A percentile compares a stretch with the other conserved stretches of the same genome.
These are phyloP conservation scores for Pseudocercospora fuligena DNA, from an alignment of 2,329 filamentous ascomycete genomes.

Conservation along the genomic window DNA sequence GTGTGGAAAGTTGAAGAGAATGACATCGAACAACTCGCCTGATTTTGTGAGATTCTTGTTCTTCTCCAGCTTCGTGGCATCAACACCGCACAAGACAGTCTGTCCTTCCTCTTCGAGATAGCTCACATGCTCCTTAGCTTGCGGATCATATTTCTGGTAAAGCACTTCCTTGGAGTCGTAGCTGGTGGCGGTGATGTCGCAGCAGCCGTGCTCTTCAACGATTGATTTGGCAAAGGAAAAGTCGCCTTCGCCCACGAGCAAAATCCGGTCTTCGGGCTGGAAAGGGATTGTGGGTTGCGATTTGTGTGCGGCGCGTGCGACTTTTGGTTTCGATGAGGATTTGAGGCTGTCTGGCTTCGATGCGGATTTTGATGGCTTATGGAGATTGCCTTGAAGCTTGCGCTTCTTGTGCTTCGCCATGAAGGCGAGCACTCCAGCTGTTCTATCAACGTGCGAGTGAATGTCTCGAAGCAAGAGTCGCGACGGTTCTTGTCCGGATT, in stretches of 20 bases:
- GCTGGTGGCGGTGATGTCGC: conserved; percentile 70
- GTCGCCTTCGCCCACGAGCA: conserved; percentile 79
- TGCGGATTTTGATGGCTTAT: conserved; percentile 18
- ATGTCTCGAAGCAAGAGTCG: neutral
- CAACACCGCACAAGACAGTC: conserved; percentile 64
- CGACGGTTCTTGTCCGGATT: neutral
- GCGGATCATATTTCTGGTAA: conserved; percentile 69
- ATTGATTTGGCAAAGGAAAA: conserved; percentile 76
- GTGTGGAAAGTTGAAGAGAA: conserved; percentile 97
- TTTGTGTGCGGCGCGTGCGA: conserved; percentile 17
- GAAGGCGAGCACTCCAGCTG: neutral
- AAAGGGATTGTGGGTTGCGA: conserved; percentile 69
- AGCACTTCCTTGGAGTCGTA: conserved; percentile 66
- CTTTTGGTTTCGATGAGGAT: conserved; percentile 11
- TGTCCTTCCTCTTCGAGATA: conserved; percentile 55
- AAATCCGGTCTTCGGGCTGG: conserved; percentile 65
- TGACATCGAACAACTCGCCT: conserved; percentile 66
- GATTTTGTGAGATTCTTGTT: conserved; percentile 49
- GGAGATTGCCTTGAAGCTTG: conserved; percentile 25
- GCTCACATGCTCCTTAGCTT: conserved; percentile 64
- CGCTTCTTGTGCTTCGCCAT: conserved; percentile 39
- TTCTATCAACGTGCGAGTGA: neutral
- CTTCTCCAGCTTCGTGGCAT: conserved; percentile 66
- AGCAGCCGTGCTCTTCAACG: conserved; percentile 67
- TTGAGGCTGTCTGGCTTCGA: conserved; percentile 12